Evolutionary conservation across 129 eudicot species (phyloP), one percentile per base, ranked within the genome.

Genomic region (Glebionis coronaria): DNA sequence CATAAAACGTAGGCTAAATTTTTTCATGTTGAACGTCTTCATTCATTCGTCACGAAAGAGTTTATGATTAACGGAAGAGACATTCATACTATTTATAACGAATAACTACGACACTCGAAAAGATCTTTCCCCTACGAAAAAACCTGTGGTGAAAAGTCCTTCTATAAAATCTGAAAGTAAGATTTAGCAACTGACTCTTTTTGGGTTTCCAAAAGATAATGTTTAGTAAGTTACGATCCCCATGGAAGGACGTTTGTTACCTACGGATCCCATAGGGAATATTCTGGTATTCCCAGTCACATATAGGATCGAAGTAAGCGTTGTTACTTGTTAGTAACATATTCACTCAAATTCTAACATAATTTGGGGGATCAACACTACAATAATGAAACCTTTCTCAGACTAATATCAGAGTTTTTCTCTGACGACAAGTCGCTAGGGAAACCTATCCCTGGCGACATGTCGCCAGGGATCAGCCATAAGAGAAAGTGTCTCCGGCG

Each of bases 191-290:
- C 67, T 56, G 60, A 67, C 56, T 46, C 0, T 67, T 47, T 67
- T 67, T n/a, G 9, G 31, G 13, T 59, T 35, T 23, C 9, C 16
- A 28, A 31, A 70, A 46, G 61, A 71, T 21, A 8, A 12, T 16
- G 68, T 59, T 58, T 70, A 42, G 16, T 13, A 70, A 31, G 9
- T 61, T 9, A 61, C 38, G 16, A 45, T 46, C 46, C 47, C 54
- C 67, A 47, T 47, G 75, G 67, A 59, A 3, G 19, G 31, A 8
- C 52, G 19, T 18, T 69, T 55, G 53, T 76, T 44, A 63, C 75
- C 72, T 70, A 82, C 42, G 78, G 67, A 70, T 53, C 81, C 89
- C 89, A 84, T n/a, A 84, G 85, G 54, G 82, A 58, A 80, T 80
- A 75, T 23, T 84, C 89, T 0, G 85, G 82, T 70, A 77, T 54